Percentiles rank a stretch among this genome's conserved stretches.
These are phyloP conservation scores for Penicilliopsis zonata DNA, from an alignment of 495 filamentous ascomycete genomes.

Conservation along the genomic window DNA sequence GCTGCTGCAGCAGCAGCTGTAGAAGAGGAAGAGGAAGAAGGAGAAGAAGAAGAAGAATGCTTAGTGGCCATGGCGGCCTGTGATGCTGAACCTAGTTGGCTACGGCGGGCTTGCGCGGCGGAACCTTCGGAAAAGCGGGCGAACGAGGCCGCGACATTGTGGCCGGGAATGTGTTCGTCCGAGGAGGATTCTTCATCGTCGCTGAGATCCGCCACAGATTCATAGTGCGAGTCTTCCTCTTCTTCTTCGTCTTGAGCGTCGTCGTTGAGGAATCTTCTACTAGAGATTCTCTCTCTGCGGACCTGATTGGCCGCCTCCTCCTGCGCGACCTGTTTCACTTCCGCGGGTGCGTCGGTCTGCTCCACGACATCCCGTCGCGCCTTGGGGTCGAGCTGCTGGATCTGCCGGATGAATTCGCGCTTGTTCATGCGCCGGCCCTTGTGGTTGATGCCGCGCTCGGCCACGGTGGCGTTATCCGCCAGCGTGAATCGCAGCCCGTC, in stretches of 20 bases:
- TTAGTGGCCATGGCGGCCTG: not conserved
- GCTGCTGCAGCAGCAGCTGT: too few relatives aligned
- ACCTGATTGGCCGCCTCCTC: slow-evolving; percentile 26
- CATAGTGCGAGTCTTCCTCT: slow-evolving; percentile 13
- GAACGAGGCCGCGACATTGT: slow-evolving; percentile 33
- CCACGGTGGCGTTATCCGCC: slow-evolving; percentile 21
- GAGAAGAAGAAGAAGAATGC: not conserved
- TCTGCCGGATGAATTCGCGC: slow-evolving; percentile 77
- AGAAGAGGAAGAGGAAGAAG: slow-evolving; percentile 17
- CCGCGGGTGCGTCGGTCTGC: slow-evolving; percentile 48
- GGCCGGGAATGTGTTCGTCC: slow-evolving; percentile 21
- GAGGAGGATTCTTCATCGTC: slow-evolving; percentile 12
- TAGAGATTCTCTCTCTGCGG: slow-evolving; percentile 14
- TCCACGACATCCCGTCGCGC: slow-evolving; percentile 60
- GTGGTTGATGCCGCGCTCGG: slow-evolving; percentile 19
- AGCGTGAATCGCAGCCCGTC: slow-evolving; percentile 82
- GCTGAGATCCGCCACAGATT: slow-evolving; percentile 15
- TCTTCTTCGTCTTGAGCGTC: not conserved
- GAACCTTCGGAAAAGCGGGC: slow-evolving; percentile 28
- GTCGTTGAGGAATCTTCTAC: too few relatives aligned
- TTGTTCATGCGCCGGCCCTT: slow-evolving; percentile 75
- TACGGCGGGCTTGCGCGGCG: slow-evolving; percentile 39
- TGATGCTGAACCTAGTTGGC: slow-evolving; percentile 18
- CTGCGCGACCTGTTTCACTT: slow-evolving; percentile 43
- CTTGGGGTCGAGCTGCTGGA: slow-evolving; percentile 69